A percentile compares a stretch with the other conserved stretches of the same genome.
phyloP scores from a whole-genome alignment of 441 rosid species.

The Mallotus repandus region DNA sequence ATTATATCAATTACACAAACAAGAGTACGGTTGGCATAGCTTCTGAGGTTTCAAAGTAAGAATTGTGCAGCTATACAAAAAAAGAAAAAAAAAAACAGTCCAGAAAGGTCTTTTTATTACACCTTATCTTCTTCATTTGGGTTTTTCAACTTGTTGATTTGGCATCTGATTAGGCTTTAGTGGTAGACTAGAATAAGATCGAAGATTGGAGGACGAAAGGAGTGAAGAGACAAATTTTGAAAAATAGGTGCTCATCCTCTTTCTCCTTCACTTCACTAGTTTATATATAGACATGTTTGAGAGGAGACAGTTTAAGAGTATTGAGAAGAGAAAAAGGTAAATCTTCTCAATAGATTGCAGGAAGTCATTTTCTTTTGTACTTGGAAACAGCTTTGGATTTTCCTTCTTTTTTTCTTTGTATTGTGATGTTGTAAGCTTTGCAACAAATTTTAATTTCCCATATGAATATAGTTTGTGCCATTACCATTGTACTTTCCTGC shows the following conservation, averaged over 20 bases:
- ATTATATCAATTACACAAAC: conserved; percentile 11
- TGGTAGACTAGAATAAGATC: conserved; percentile 38
- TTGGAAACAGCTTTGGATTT: conserved; percentile 22
- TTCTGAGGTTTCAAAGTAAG: conserved; percentile 39
- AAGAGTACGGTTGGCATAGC: conserved; percentile 14
- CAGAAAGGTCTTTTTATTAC: conserved; percentile 31
- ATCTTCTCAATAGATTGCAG: conserved; percentile 36
- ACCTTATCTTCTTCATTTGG: conserved; percentile 20
- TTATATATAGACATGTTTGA: conserved; percentile 31
- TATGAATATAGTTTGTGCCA: conserved; percentile 34
- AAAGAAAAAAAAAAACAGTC: conserved; percentile 32
- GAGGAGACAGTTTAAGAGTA: conserved; percentile 34
- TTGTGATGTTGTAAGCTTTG: conserved; percentile 42
- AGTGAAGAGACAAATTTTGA: conserved; percentile 58
- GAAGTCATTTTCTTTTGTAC: conserved; percentile 23
- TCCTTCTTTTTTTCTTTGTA: not conserved
- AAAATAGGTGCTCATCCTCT: conserved; percentile 91
- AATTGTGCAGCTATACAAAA: conserved; percentile 58
- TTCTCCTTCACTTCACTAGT: conserved; percentile 48
- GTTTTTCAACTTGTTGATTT: conserved; percentile 32
- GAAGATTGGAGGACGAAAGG: conserved; percentile 63
- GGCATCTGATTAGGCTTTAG: conserved; percentile 38
- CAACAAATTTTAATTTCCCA: conserved; percentile 30
- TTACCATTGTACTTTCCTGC: not conserved
- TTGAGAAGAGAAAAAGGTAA: conserved; percentile 30